Conservation (phyloP, 108 stramenopile species). For the Hondaea fermentalgiana region DNA sequence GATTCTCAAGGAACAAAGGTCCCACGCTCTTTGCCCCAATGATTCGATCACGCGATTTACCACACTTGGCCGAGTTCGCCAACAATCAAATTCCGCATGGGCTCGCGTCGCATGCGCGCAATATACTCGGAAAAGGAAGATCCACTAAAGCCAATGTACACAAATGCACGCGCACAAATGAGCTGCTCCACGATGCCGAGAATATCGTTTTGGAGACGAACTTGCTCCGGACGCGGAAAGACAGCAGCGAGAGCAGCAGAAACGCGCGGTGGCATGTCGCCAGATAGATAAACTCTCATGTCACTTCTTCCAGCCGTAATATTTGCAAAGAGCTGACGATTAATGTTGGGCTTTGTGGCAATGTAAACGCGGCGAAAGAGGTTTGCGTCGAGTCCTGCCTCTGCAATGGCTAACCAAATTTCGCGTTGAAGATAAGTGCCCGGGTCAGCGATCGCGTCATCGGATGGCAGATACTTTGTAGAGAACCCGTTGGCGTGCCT, state of each 20-base stretch:
- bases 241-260: background rate
- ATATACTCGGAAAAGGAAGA: constrained; percentile 5
- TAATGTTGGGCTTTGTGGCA: background rate
- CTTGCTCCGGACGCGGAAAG: background rate
- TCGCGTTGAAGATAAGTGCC: background rate
- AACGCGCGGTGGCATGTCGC: background rate
- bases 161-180: background rate
- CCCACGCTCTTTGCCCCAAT: background rate
- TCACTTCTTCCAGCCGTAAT: background rate
- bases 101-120: background rate
- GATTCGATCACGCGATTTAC: background rate
- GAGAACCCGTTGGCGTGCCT: constrained; percentile 8
- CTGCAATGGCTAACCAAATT: background rate
- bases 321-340: background rate
- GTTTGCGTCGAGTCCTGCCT: background rate
- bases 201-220: background rate
- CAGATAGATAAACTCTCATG: background rate
- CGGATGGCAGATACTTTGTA: background rate
- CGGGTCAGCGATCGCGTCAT: background rate
- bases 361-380: background rate
- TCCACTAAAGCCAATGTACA: background rate
- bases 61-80: background rate
- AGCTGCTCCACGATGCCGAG: constrained; percentile 1
- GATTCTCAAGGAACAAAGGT: background rate
- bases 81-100: background rate